Evolutionary conservation across 768 basidiomycete genomes (phyloP).

Genomic region (Nevesoporus exiguus): DNA sequence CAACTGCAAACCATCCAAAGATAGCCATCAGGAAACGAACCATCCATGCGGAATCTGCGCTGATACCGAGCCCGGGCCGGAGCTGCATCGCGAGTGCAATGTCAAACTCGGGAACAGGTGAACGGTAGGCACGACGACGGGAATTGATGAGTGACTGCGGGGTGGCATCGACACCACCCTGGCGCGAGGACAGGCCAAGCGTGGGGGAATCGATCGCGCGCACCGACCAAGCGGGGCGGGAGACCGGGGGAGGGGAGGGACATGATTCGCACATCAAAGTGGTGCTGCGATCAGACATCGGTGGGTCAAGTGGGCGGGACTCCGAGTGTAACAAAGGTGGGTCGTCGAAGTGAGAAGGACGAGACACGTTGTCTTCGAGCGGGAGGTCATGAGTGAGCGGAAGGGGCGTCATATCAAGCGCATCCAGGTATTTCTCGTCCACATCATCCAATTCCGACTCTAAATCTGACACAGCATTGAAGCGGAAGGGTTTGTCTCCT

Average conservation of each 20-base stretch:
- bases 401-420: conserved; percentile 27
- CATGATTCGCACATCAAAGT: conserved; percentile 14
- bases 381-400: conserved; percentile 19
- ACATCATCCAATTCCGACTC: conserved; percentile 25
- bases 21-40: conserved; percentile 76
- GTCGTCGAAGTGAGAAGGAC: conserved; percentile 9
- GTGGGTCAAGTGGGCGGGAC: conserved; percentile 7
- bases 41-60: conserved; percentile 76
- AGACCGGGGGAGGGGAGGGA: conserved; percentile 8
- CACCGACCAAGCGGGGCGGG: conserved; percentile 31
- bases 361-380: conserved; percentile 8
- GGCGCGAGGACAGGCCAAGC: conserved; percentile 17
- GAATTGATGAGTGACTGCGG: conserved; percentile 17
- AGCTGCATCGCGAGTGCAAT: conserved; percentile 77
- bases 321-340: conserved; percentile 8
- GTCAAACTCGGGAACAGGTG: conserved; percentile 50
- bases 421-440: conserved; percentile 32
- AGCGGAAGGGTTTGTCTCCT: conserved; percentile 4
- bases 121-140: conserved; percentile 32
- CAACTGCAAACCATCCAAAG: conserved; percentile 73
- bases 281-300: conserved; percentile 7
- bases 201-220: conserved; percentile 24
- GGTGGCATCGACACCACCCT: conserved; percentile 2
- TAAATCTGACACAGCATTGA: conserved; percentile 16
- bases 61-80: conserved; percentile 63